Base-by-base conservation (phyloP, 139 green algal genomes). In the Diplosphaera chodatii region DNA sequence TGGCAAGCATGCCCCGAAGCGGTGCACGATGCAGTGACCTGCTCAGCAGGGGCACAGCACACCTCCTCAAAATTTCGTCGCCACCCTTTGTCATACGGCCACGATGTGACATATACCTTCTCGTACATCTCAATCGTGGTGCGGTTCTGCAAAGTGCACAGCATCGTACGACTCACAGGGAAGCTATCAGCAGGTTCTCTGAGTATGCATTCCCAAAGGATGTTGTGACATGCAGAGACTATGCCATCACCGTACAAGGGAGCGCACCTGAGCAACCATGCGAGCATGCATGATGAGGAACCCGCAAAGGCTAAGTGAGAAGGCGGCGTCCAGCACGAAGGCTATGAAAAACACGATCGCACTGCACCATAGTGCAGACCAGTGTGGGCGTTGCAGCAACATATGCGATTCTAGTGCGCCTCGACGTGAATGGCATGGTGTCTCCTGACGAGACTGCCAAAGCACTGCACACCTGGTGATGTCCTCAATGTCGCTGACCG, bases 41-140 rank as follows among this genome's bases (percentile, higher is more conserved):
- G 8, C 48, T 59, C 3, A 59, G 48, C 48, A 59, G 48, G 37
- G 8, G 37, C 37, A 93, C n/a, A n/a, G n/a, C n/a, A n/a, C 0
- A 93, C 85, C 2, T 93, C 88, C 64, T 86, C 67, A 31, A 91
- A 85, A 72, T 96, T 96, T 2, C 74, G 48, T 18, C 65, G 41
- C 6, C 72, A 56, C 29, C 90, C 90, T 1, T 67, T 48, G 72
- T 96, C 85, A 74, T 93, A 93, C 0, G 85, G 89, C 89, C 89
- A 96, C 0, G 86, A 81, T 59, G 83, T 41, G 8, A 67, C 33
- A 3, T 27, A n/a, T 55, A 80, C 74, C 79, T 96, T 96, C 71
- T 96, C 91, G 65, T 92, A 96, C 74, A 92, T 93, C 77, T 96
- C 91, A 64, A 96, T 96, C 2, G 90, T 94, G 5, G 86, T 96